Evolutionary conservation across 75 land plant genomes (phyloP).

Genomic region (Gnetum montanum): DNA sequence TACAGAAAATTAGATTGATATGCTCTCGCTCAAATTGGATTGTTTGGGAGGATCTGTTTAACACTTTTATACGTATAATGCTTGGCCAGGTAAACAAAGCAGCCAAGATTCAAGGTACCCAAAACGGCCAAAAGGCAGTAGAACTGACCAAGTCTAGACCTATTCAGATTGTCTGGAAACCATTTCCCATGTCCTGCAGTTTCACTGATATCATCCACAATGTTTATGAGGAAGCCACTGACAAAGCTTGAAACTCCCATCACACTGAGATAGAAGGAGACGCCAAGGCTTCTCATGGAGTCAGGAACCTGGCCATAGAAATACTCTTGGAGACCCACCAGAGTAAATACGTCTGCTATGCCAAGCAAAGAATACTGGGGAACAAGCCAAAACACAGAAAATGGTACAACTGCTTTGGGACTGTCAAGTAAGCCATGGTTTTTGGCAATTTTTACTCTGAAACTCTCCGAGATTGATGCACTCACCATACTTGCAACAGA

Average conservation of each 20-base stretch:
- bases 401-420: slow-evolving; percentile 10
- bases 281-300: slow-evolving; percentile 34
- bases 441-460: slow-evolving; percentile 5
- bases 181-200: background rate
- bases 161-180: slow-evolving; percentile 30
- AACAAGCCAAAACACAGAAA: slow-evolving; percentile 15
- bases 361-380: slow-evolving; percentile 18
- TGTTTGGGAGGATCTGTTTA: too few species aligned
- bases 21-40: too few species aligned
- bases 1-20: too few species aligned
- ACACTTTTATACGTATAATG: slow-evolving; percentile 43
- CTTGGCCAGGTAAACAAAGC: slow-evolving; percentile 32
- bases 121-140: slow-evolving; percentile 47
- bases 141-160: slow-evolving; percentile 39
- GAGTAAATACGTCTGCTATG: slow-evolving; percentile 19
- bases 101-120: slow-evolving; percentile 14
- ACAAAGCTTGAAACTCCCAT: slow-evolving; percentile 30
- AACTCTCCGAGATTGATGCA: slow-evolving; percentile 13
- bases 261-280: slow-evolving; percentile 25
- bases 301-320: slow-evolving; percentile 45
- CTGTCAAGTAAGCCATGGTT: slow-evolving; percentile 14
- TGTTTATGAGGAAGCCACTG: slow-evolving; percentile 22
- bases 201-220: slow-evolving; percentile 8
- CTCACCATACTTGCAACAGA: slow-evolving; percentile 11
- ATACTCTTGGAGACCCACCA: slow-evolving; percentile 23